Percentiles rank a stretch among this genome's conserved stretches.
Conservation (phyloP, 2,329 filamentous ascomycete genomes). For the Chaetothyriales sp. region DNA sequence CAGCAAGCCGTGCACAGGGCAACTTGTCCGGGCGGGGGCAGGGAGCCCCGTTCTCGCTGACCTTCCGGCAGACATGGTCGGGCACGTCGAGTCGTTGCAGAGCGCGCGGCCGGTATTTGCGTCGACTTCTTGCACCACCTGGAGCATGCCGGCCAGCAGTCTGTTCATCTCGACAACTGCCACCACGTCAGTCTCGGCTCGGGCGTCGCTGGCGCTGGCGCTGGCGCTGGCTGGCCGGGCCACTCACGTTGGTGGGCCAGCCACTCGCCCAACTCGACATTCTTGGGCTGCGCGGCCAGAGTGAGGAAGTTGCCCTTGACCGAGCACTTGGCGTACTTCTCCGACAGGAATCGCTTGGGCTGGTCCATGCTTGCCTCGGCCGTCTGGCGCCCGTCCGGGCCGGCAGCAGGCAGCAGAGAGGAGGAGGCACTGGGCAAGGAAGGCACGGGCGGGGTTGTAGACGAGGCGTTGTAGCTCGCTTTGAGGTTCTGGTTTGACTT, state of each 20-base stretch:
- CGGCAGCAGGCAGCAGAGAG: conserved; percentile 26
- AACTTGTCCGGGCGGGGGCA: not conserved
- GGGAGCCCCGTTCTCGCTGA: conserved; percentile 46
- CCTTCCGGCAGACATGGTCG: conserved; percentile 88
- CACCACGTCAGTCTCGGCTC: not conserved
- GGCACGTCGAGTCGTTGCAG: conserved; percentile 73
- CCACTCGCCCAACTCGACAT: conserved; percentile 91
- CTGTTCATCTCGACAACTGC: conserved; percentile 86
- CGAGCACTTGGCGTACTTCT: conserved; percentile 59
- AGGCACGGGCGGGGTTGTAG: conserved; percentile 22
- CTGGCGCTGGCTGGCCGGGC: too few relatives aligned
- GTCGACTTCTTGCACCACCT: conserved; percentile 76
- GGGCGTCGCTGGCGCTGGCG: too few relatives aligned
- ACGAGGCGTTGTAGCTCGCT: conserved; percentile 18
- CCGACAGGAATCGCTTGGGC: conserved; percentile 39
- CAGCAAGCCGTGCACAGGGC: conserved; percentile 3
- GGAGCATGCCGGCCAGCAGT: conserved; percentile 76
- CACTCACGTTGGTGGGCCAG: conserved; percentile 75
- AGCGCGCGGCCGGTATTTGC: conserved; percentile 59
- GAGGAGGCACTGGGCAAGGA: conserved; percentile 28
- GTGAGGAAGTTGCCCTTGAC: conserved; percentile 98
- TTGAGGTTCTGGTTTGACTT: conserved; percentile 30
- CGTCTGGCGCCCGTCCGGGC: conserved; percentile 18
- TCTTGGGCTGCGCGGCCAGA: conserved; percentile 78
- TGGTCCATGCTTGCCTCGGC: conserved; percentile 27